Evolutionary conservation across 2,329 filamentous ascomycete genomes (phyloP), one percentile per base, ranked within the genome.

Genomic region (Camillea tinctor): DNA sequence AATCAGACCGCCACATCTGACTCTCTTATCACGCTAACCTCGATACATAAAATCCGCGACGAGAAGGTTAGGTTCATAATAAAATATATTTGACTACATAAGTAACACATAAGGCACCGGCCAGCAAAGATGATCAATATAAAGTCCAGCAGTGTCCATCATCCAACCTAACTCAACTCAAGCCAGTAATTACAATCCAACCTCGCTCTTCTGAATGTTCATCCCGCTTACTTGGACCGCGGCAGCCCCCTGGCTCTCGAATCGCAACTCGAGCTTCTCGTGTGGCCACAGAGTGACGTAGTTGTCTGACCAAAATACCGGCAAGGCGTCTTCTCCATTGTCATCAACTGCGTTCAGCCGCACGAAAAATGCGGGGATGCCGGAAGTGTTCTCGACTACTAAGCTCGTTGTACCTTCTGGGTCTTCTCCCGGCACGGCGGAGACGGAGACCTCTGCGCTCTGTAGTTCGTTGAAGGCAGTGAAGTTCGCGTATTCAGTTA

Each of bases 201-300:
- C 23, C 17, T n/a, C 19, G n/a, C 40, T 50, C 8, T 57, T 59
- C 20, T 52, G 50, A 21, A 72, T 56, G 48, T 74, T 74, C 62
- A 66, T 68, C 11, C 73, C 72, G 2, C 54, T 66, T 15, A 74
- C 57, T 20, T 72, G 64, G 3, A 74, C 62, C n/a, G 64, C 67
- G 26, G 61, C 66, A 30, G 58, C 69, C 1, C 66, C 64, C 21
- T 61, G 57, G 8, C 69, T 67, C 49, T 63, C 59, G 6, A 80
- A 75, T 1, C 67, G 66, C 54, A 84, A 20, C 8, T 69, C 72
- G 5, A 85, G 51, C 56, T 73, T 80, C 74, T 88, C 86, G 1
- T 74, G 71, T 0, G 85, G 84, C 77, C 81, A 87, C 9, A 88
- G 71, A 1, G 85, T 87, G 13, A 88, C 74, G 61, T 88, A 88